Percentiles rank a stretch among this genome's conserved stretches.
These are phyloP conservation scores for Petasospora rhodanensis DNA, from an alignment of 1,139 yeast species.

Conservation along the genomic window DNA sequence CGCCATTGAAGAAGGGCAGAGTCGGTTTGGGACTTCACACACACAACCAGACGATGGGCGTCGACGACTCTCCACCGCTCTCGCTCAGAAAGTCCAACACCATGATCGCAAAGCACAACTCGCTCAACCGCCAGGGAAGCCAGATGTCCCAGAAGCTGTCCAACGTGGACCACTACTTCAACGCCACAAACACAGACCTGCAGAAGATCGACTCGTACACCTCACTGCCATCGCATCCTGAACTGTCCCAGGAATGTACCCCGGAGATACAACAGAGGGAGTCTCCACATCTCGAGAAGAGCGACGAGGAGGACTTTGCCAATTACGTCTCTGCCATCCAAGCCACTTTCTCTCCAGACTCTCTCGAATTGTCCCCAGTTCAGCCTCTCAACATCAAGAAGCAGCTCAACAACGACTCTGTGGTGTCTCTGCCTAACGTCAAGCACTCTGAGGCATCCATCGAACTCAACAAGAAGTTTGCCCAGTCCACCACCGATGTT, in stretches of 20 bases:
- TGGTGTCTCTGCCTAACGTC: slow-evolving; percentile 12
- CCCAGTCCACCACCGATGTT: slow-evolving; percentile 9
- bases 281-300: slow-evolving; percentile 8
- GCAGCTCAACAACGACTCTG: slow-evolving; percentile 8
- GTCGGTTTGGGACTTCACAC: slow-evolving; percentile 21
- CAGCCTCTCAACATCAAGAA: slow-evolving; percentile 6
- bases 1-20: slow-evolving; percentile 11
- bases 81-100: slow-evolving; percentile 17
- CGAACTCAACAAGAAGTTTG: slow-evolving; percentile 7
- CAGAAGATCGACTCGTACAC: slow-evolving; percentile 8
- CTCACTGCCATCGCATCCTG: neutral
- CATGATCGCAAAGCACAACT: slow-evolving; percentile 16
- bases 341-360: slow-evolving; percentile 4
- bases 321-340: slow-evolving; percentile 5
- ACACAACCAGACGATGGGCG: no score
- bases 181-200: slow-evolving; percentile 9
- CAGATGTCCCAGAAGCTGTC: slow-evolving; percentile 9
- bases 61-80: slow-evolving; percentile 5
- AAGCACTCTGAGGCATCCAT: slow-evolving; percentile 6
- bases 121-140: slow-evolving; percentile 10
- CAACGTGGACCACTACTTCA: slow-evolving; percentile 13
- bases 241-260: no score
- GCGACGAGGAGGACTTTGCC: slow-evolving; percentile 4
- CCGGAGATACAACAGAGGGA: slow-evolving; percentile 5
- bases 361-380: slow-evolving; percentile 5